Evolutionary conservation across 352 stramenopile species (phyloP).

Genomic region (Globisporangium cederbergense): DNA sequence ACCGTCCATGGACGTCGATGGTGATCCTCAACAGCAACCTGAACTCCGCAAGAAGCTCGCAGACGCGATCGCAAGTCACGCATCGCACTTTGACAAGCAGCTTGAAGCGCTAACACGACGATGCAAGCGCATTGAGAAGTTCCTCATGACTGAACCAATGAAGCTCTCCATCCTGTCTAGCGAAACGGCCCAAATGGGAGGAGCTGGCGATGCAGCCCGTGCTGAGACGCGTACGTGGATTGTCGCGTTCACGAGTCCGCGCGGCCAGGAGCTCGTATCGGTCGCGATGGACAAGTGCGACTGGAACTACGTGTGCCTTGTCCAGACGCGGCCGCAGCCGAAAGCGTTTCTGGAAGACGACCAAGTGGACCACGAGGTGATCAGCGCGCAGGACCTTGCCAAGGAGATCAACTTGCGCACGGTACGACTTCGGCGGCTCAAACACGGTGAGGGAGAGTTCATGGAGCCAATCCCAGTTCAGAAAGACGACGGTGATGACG

Average conservation of each 20-base stretch:
- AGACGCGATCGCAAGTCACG: conserved; percentile 35
- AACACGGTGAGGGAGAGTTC: conserved; percentile 47
- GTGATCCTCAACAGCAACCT: conserved; percentile 37
- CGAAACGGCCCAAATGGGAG: conserved; percentile 14
- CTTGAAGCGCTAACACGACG: conserved; percentile 29
- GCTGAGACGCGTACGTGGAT: conserved; percentile 57
- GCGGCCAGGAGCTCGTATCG: conserved; percentile 37
- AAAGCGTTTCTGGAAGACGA: conserved; percentile 59
- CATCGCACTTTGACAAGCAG: conserved; percentile 40
- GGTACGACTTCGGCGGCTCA: conserved; percentile 48
- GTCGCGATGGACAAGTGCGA: conserved; percentile 57
- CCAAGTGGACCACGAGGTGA: conserved; percentile 38
- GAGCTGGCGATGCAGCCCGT: background rate
- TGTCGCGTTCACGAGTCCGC: conserved; percentile 46
- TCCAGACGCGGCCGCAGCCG: conserved; percentile 49
- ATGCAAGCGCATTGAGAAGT: conserved; percentile 33
- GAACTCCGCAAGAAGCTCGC: conserved; percentile 56
- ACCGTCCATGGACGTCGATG: conserved; percentile 42
- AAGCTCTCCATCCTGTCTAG: conserved; percentile 32
- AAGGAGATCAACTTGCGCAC: conserved; percentile 69
- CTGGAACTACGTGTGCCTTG: conserved; percentile 63
- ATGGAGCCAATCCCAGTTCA: conserved; percentile 20
- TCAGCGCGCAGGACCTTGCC: conserved; percentile 42
- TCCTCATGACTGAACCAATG: conserved; percentile 63
- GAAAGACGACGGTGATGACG: background rate